phyloP scores from a whole-genome alignment of 202 grass and related monocot species.

The Panicum virgatum region DNA sequence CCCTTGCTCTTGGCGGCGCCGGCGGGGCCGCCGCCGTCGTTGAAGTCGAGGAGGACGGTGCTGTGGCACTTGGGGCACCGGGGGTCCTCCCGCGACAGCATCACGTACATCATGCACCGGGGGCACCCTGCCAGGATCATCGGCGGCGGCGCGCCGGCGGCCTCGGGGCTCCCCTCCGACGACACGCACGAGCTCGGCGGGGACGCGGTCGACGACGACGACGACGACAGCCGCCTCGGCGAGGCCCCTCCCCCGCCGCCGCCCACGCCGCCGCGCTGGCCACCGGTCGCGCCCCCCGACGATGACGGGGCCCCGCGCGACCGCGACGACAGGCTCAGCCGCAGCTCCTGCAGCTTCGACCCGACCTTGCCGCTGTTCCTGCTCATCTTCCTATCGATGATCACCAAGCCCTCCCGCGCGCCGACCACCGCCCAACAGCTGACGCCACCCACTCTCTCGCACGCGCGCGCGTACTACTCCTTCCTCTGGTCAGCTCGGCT shows the following conservation, averaged over 20 bases:
- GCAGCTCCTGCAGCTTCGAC: constrained; percentile 61
- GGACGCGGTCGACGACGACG: constrained; percentile 56
- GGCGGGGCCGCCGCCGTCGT: no score
- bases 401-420: no score
- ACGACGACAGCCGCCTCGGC: constrained; percentile 56
- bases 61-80: constrained; percentile 93
- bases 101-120: constrained; percentile 94
- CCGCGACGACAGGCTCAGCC: constrained; percentile 59
- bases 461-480: constrained; percentile 12
- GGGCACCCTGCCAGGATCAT: constrained; percentile 88
- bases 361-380: constrained; percentile 77
- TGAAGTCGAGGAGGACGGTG: constrained; percentile 85
- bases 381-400: constrained; percentile 51
- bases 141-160: constrained; percentile 33
- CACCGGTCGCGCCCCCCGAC: neutral
- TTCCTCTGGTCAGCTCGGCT: neutral
- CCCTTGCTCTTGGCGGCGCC: constrained; percentile 42
- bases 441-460: neutral
- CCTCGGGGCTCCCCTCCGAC: constrained; percentile 77
- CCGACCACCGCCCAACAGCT: no score
- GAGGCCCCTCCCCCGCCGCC: constrained; percentile 42
- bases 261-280: no score
- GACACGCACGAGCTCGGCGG: constrained; percentile 90
- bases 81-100: constrained; percentile 86
- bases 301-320: constrained; percentile 42